phyloP scores from a whole-genome alignment of 768 basidiomycete genomes.

The Cystofilobasidium bisporidii region DNA sequence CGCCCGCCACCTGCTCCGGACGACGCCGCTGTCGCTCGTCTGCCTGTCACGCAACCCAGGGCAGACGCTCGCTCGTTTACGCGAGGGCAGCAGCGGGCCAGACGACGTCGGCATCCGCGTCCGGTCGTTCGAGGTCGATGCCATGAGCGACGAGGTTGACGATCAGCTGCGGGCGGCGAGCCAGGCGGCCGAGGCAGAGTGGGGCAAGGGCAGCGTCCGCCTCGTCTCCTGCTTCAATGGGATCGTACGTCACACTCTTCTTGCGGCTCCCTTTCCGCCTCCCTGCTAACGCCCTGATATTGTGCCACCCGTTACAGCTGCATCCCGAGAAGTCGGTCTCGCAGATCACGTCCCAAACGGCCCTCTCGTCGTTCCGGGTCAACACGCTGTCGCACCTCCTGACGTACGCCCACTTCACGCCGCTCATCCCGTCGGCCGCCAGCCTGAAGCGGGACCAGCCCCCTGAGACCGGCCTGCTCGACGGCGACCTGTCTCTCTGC shows the following conservation, averaged over 20 bases:
- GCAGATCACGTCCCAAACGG: constrained; percentile 38
- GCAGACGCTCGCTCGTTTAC: neutral
- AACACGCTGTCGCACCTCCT: constrained; percentile 44
- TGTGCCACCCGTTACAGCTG: constrained; percentile 33
- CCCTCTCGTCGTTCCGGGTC: constrained; percentile 30
- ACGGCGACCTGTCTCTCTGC: constrained; percentile 32
- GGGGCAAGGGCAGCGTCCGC: neutral
- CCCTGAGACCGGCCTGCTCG: constrained; percentile 25
- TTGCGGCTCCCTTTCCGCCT: neutral
- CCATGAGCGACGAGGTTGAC: neutral
- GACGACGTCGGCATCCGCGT: neutral
- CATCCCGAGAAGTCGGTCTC: constrained; percentile 43
- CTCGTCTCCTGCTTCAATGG: neutral
- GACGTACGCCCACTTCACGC: constrained; percentile 44
- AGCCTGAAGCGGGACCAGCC: constrained; percentile 30
- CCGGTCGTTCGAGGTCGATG: neutral
- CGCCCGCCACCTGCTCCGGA: constrained; percentile 1
- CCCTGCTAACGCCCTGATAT: neutral
- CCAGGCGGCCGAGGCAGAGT: neutral
- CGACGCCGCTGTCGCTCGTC: neutral
- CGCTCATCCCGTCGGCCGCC: constrained; percentile 38
- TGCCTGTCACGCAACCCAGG: neutral
- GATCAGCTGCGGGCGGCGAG: neutral
- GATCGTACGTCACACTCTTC: neutral
- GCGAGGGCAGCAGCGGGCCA: neutral